phyloP scores from a whole-genome alignment of 257 asterid species.

The Solanum piurae region DNA sequence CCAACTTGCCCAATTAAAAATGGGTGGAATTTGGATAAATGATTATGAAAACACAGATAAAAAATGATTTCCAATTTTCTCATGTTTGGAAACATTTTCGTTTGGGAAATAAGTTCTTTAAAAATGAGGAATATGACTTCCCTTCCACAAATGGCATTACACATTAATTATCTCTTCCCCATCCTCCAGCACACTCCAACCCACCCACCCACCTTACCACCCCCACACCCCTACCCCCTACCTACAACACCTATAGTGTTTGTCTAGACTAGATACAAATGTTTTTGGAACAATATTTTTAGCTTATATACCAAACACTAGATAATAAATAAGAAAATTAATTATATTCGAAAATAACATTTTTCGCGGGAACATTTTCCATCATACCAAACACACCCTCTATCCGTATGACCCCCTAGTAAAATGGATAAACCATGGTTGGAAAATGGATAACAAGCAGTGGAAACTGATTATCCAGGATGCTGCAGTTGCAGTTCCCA shows the following conservation, averaged over 20 bases:
- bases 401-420: not conserved
- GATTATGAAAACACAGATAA: not conserved
- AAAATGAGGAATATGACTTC: not conserved
- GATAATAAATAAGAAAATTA: not conserved
- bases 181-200: not conserved
- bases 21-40: not conserved
- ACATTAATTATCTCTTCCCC: not conserved
- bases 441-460: not conserved
- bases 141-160: not conserved
- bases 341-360: not conserved
- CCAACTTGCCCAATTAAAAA: not conserved
- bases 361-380: not conserved
- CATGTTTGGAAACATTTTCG: not conserved
- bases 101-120: not conserved
- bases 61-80: not conserved
- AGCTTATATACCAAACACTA: not conserved
- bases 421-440: not conserved
- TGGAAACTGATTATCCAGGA: not conserved
- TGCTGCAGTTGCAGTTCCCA: not conserved
- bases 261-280: not conserved
- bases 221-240: not conserved
- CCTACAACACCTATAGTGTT: not conserved
- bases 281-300: not conserved
- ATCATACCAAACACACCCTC: not conserved
- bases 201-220: not conserved